Percentiles rank a stretch among this genome's conserved stretches.
Evolutionary conservation across 2,329 filamentous ascomycete genomes (phyloP).

Genomic region (Delphinella strobiligena): DNA sequence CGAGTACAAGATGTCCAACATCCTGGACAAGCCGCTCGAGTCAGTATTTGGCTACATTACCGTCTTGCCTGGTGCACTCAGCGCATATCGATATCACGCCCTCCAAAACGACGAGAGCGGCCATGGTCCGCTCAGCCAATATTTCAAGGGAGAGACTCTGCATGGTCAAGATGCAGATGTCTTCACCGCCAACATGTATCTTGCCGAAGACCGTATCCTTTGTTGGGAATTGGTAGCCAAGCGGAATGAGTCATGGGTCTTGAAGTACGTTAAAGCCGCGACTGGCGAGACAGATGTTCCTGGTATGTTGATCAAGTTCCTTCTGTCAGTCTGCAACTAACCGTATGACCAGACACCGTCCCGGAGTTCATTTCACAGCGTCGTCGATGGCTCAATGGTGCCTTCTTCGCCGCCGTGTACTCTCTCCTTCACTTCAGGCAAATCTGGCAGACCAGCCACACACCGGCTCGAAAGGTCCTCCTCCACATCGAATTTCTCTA

Average conservation of each 20-base stretch:
- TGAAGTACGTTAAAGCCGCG: constrained; percentile 95
- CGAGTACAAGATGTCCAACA: constrained; percentile 99
- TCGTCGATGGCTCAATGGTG: constrained; percentile 93
- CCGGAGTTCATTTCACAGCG: constrained; percentile 97
- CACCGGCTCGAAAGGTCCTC: constrained; percentile 73
- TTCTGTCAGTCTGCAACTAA: background rate
- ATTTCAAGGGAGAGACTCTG: constrained; percentile 97
- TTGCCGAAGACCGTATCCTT: constrained; percentile 79
- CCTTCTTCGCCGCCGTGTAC: constrained; percentile 97
- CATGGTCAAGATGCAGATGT: constrained; percentile 94
- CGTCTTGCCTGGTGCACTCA: constrained; percentile 85
- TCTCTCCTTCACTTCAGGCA: constrained; percentile 91
- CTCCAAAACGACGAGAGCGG: constrained; percentile 94
- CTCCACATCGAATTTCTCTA: constrained; percentile 94
- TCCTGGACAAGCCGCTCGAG: constrained; percentile 92
- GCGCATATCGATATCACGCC: constrained; percentile 90
- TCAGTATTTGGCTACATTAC: constrained; percentile 98
- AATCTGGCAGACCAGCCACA: constrained; percentile 88
- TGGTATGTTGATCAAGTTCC: constrained; percentile 43
- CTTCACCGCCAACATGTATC: constrained; percentile 94
- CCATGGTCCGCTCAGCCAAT: constrained; percentile 89
- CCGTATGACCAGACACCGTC: constrained; percentile 54
- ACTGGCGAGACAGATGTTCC: constrained; percentile 97
- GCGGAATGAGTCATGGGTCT: constrained; percentile 83
- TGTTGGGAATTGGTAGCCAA: constrained; percentile 96